Percentiles rank a stretch among this genome's conserved stretches.
Conservation (phyloP, 495 filamentous ascomycete genomes). For the Penicillium longicatenatum region DNA sequence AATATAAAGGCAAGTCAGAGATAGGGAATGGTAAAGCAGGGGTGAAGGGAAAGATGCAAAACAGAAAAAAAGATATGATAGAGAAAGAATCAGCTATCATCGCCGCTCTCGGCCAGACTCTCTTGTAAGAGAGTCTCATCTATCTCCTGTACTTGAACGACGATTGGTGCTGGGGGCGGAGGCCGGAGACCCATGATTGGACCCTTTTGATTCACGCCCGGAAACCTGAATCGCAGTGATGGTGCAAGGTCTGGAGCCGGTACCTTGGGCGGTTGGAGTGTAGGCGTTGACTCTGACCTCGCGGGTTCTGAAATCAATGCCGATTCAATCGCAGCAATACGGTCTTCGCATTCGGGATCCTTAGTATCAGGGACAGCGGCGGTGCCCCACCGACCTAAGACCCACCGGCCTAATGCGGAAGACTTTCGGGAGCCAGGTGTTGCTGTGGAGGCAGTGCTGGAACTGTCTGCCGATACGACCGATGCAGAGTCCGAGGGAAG, state of each 20-base stretch:
- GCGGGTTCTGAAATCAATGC: conserved; percentile 15
- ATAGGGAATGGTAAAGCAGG: not conserved
- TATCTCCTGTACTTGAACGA: conserved; percentile 36
- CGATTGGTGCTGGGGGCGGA: conserved; percentile 31
- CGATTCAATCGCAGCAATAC: conserved; percentile 6
- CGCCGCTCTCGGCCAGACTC: conserved; percentile 37
- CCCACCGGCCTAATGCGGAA: conserved; percentile 50
- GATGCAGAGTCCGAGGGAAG: conserved; percentile 22
- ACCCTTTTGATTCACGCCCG: conserved; percentile 53
- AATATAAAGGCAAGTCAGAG: not conserved
- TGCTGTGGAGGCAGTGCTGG: conserved; percentile 27
- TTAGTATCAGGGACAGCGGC: conserved; percentile 34
- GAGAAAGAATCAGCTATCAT: not conserved
- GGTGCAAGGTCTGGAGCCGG: conserved; percentile 6
- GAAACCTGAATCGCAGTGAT: conserved; percentile 35
- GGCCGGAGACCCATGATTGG: conserved; percentile 45
- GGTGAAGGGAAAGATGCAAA: not conserved
- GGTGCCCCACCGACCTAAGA: conserved; percentile 56
- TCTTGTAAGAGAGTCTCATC: conserved; percentile 45
- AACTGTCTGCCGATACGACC: conserved; percentile 27
- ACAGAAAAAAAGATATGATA: not conserved
- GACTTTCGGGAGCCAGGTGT: conserved; percentile 27
- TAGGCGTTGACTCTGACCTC: not conserved
- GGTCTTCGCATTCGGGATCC: conserved; percentile 18
- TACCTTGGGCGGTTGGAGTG: not conserved